Base-by-base conservation (phyloP, 2,329 filamentous ascomycete species). In the Ceratocystis eucalypticola region DNA sequence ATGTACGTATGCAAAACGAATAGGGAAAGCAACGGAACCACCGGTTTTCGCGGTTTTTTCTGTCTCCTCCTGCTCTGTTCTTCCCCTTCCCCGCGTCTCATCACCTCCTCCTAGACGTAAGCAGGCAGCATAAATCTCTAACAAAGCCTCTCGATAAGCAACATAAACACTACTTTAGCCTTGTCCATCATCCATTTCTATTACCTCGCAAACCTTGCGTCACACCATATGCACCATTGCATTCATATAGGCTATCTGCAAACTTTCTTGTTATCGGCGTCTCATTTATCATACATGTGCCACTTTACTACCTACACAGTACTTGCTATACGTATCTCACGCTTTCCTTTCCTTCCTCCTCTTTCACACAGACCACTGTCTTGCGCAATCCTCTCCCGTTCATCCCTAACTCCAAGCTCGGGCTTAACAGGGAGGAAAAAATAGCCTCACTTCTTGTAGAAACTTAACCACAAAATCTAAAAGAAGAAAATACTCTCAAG, bases 381-480 rank as follows among this genome's bases (percentile, higher is more conserved):
- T 57, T 25, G 6, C 6, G 10, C n/a, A 55, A 55, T 55, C 50
- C 50, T 55, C 22, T 12, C 22, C 53, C 53, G 59, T 44, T 22
- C 30, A 61, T 61, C 28, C 30, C 17, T 30, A 15, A 12, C 53
- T 57, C 22, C 12, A 28, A 57, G 22, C 53, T 28, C 25, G 48
- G 48, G n/a, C 48, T 50, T 50, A 22, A 50, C 10, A 57, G 22
- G 53, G 10, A 28, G n/a, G n/a, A 61, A 62, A 62, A 61, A 62
- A 44, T n/a, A 44, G 37, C 33, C 59, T 62, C 33, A 62, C 28
- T 33, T 62, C 33, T 30, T 12, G 12, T 17, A 7, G 30, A 12
- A 30, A 25, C 8, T 17, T 15, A 57, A 12, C 6, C 22, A 1
- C 37, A 41, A 41, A 15, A 15, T 41, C 37, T 15, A 41, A 41